Base-by-base conservation (phyloP, 495 filamentous ascomycete genomes). In the Aspergillus leporis region DNA sequence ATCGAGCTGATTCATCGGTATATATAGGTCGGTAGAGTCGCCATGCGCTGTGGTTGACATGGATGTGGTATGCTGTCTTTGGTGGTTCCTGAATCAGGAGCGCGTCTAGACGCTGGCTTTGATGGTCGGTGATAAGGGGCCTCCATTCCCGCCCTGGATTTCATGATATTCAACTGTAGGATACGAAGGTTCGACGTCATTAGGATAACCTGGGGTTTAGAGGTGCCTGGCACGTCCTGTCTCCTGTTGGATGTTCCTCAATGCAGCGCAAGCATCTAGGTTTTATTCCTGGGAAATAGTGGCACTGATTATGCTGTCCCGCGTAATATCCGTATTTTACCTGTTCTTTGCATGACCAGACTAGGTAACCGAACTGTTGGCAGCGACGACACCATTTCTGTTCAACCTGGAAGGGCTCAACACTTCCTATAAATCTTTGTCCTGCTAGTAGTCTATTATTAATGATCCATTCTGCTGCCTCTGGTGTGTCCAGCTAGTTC, bases 321-420 rank as follows among this genome's bases (percentile, higher is more conserved):
- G 40, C 57, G 30, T 56, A 74, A 43, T 74, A 60, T 21, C 72
- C 62, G 34, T 58, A 73, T 52, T 61, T 55, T 8, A 59, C 54
- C 13, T 57, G 57, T 58, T 74, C 67, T 46, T 70, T 69, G 51
- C 66, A 74, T 46, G 61, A 60, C 68, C 65, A 72, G 9, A 61
- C 66, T n/a, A 70, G 46, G 41, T 74, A 63, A 8, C 70, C 61
- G 25, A 74, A 70, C 18, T 49, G 28, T 56, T 72, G 49, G 56
- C 62, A 74, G 6, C 63, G 59, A 43, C 61, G 61, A 58, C 61
- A 74, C 51, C 62, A 48, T 25, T 70, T 69, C 18, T 53, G 56
- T 31, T 72, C 61, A 18, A 69, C 56, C 36, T 63, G 30, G 16
- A 59, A 57, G 1, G 34, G 51, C 49, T 68, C 62, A 2, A 72